These are phyloP conservation scores for Strigomonas culicis DNA, from an alignment of 208 protist species.

Conservation along the genomic window DNA sequence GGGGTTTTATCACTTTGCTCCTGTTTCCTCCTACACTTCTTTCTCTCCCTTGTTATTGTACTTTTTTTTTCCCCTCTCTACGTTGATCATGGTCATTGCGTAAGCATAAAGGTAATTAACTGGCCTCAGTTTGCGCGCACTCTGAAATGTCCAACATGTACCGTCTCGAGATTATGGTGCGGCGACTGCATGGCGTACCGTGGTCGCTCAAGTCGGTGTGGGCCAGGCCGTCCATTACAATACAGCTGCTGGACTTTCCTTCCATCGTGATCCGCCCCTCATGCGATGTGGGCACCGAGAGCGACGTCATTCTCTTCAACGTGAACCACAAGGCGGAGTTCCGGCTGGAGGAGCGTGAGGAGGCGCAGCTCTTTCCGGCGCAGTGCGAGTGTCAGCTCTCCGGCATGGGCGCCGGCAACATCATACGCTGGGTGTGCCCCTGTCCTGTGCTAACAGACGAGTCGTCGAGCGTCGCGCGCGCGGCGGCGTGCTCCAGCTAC, in stretches of 20 bases:
- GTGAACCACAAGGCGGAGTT: conserved; percentile 84
- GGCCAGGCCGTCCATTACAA: conserved; percentile 25
- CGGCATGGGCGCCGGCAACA: conserved; percentile 11
- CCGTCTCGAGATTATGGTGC: conserved; percentile 71
- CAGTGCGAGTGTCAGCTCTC: conserved; percentile 49
- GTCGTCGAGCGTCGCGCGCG: conserved; percentile 12
- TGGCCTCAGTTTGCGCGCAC: neutral
- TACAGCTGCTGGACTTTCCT: conserved; percentile 70
- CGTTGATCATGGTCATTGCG: neutral
- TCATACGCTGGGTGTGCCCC: conserved; percentile 27
- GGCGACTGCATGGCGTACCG: conserved; percentile 43
- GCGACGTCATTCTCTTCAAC: conserved; percentile 45
- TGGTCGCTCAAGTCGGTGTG: conserved; percentile 13
- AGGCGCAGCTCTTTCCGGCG: conserved; percentile 30
- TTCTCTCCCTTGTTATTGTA: neutral
- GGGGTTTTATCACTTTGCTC: neutral
- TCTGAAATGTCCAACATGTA: conserved; percentile 18
- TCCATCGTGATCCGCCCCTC: conserved; percentile 58
- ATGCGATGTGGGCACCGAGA: conserved; percentile 13
- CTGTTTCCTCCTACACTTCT: neutral
- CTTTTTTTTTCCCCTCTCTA: conserved; percentile 1
- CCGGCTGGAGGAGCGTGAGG: conserved; percentile 33
- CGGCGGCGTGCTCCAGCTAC: conserved; percentile 25
- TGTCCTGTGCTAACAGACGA: conserved; percentile 16
- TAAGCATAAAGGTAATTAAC: neutral